Conservation (phyloP, 768 basidiomycete genomes). For the Phylloporus sp. region DNA sequence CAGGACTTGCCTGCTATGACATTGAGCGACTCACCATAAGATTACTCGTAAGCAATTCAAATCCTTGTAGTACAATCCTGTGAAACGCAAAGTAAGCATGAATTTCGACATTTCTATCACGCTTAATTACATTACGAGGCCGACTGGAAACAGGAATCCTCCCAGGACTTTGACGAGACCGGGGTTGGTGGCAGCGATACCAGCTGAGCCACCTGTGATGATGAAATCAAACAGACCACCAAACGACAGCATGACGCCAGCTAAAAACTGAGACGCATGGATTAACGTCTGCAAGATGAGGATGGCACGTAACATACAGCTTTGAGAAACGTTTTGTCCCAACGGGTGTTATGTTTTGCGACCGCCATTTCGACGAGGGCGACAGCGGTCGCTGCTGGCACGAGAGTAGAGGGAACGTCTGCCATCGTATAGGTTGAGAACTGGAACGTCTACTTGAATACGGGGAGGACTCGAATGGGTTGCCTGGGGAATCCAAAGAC, state of each 20-base stretch:
- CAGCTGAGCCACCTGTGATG: constrained; percentile 53
- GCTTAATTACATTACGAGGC: constrained; percentile 62
- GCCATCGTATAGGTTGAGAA: constrained; percentile 13
- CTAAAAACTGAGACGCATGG: constrained; percentile 45
- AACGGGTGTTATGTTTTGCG: constrained; percentile 59
- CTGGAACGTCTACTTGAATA: constrained; percentile 1
- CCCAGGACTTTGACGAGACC: constrained; percentile 62
- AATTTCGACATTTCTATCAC: not conserved
- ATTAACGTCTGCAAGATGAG: not conserved
- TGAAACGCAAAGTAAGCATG: not conserved
- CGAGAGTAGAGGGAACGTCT: constrained; percentile 43
- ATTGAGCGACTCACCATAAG: constrained; percentile 51
- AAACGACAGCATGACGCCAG: constrained; percentile 71
- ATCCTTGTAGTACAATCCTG: constrained; percentile 70
- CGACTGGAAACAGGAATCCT: constrained; percentile 70
- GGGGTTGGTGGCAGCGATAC: constrained; percentile 49
- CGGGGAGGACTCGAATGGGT: constrained; percentile 1
- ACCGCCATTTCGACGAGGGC: constrained; percentile 53
- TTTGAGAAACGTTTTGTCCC: constrained; percentile 59
- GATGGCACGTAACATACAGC: constrained; percentile 43
- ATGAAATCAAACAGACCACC: constrained; percentile 62
- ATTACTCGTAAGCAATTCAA: constrained; percentile 70
- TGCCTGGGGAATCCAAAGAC: not conserved
- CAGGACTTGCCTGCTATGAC: not conserved
- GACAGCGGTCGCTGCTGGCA: constrained; percentile 53